A percentile compares a stretch with the other conserved stretches of the same genome.
Conservation (phyloP, 805 yeast species). For the Ogataea haglerorum region DNA sequence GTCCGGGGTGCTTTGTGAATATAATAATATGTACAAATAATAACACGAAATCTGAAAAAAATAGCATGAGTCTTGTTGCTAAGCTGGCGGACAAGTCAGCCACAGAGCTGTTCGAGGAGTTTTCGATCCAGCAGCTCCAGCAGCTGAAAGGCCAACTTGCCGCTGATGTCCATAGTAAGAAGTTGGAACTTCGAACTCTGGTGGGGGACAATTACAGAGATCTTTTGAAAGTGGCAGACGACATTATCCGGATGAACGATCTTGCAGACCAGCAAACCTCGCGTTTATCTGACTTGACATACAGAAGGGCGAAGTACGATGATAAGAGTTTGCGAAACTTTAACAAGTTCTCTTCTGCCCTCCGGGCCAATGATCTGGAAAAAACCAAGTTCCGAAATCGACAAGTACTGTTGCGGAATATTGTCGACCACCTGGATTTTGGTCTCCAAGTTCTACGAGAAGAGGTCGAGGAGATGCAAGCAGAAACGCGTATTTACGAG, state of each 20-base stretch:
- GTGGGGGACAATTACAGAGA: conserved; percentile 37
- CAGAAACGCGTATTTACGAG: conserved; percentile 3
- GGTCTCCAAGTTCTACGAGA: conserved; percentile 17
- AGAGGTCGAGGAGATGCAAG: conserved; percentile 7
- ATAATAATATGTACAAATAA: conserved; percentile 3
- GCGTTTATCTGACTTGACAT: conserved; percentile 27
- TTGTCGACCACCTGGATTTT: conserved; percentile 28
- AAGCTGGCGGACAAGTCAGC: conserved; percentile 16
- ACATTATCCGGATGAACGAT: conserved; percentile 34
- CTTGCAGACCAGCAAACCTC: conserved; percentile 26
- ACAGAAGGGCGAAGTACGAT: conserved; percentile 29
- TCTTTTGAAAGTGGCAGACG: conserved; percentile 35
- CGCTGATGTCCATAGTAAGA: conserved; percentile 22
- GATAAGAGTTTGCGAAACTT: conserved; percentile 22
- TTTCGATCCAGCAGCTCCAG: conserved; percentile 30
- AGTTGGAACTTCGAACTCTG: conserved; percentile 27
- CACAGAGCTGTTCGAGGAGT: conserved; percentile 26
- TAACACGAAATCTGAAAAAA: conserved; percentile 11
- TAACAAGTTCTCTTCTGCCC: conserved; percentile 16
- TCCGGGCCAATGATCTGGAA: conserved; percentile 4
- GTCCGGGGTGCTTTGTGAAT: conserved; percentile 5
- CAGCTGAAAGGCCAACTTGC: conserved; percentile 20
- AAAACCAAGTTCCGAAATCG: conserved; percentile 17
- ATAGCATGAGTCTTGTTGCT: conserved; percentile 8
- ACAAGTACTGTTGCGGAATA: conserved; percentile 21